Conservation (phyloP, 2,329 filamentous ascomycete genomes). For the Sporothrix schenckii region DNA sequence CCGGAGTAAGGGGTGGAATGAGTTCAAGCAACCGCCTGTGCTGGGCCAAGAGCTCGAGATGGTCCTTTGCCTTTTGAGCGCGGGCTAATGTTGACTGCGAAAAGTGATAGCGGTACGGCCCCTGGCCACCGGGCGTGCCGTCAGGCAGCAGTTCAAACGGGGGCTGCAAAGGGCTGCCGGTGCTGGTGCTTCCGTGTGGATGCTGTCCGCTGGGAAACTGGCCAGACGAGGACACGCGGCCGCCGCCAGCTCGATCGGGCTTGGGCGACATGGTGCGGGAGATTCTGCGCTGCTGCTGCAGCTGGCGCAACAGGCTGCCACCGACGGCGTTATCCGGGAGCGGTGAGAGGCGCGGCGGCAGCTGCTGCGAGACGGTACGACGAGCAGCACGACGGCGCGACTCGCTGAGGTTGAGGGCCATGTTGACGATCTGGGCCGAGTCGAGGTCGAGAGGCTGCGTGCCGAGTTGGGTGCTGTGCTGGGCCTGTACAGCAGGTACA, state of each 20-base stretch:
- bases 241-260: conserved; percentile 49
- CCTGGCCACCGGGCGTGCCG: conserved; percentile 36
- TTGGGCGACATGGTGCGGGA: conserved; percentile 65
- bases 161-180: conserved; percentile 52
- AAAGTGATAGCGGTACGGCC: conserved; percentile 65
- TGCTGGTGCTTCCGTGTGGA: conserved; percentile 45
- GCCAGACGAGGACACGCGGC: conserved; percentile 13
- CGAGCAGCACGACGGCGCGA: conserved; percentile 67
- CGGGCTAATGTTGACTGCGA: conserved; percentile 79
- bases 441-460: conserved; percentile 63
- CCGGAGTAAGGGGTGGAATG: conserved; percentile 70
- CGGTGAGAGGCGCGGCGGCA: conserved; percentile 56
- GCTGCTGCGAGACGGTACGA: conserved; percentile 57
- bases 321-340: conserved; percentile 57
- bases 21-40: conserved; percentile 79
- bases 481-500: background rate
- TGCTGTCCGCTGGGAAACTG: background rate
- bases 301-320: conserved; percentile 66
- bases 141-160: conserved; percentile 43
- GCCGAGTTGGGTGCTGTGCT: background rate
- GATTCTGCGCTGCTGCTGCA: conserved; percentile 69
- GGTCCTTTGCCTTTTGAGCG: conserved; percentile 79
- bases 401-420: conserved; percentile 87
- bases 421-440: conserved; percentile 85
- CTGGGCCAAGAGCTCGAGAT: conserved; percentile 83